Evolutionary conservation across 129 eudicot genomes (phyloP), one percentile per base, ranked within the genome.

Genomic region (Tagetes patula): DNA sequence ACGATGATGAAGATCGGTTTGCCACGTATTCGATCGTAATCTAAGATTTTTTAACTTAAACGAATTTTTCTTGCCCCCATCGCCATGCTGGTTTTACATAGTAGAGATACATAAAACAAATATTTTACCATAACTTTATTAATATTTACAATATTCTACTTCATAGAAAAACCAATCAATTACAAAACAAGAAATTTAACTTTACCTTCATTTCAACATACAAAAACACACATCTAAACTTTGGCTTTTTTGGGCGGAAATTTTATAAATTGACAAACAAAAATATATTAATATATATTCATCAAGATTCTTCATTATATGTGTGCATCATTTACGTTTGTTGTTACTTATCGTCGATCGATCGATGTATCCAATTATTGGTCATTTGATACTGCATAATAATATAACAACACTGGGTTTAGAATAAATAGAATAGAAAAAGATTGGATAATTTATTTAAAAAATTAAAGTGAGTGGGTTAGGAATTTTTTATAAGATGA

Each of bases 171-270:
- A 52, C 67, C 78, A 72, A 65, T 65, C 68, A 71, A 65, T 72
- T 79, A 79, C 52, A 65, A 78, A 79, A 79, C 82, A 79, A 79
- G 74, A 65, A 79, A 50, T 65, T 65, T 72, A 79, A 79, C 78
- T 72, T 56, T 79, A 71, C 54, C 68, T 72, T 65, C 13, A 59
- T 2, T 52, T 71, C 37, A 45, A 14, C 3, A 31, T 12, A 37
- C 8, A 47, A 46, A 71, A 78, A 79, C 60, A 65, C 67, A 72
- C 54, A 36, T 65, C 41, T 62, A 58, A 76, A 4, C 53, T 67
- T 68, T 68, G 70, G 49, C 69, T 37, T 54, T 62, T 46, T 65
- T 34, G 54, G 0, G n/a, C n/a, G 20, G 34, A 45, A 43, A 60
- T 13, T 50, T 69, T 4, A 72, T n/a, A 53, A 52, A 9, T 20